Percentiles rank a stretch among this genome's conserved stretches.
Conservation (phyloP, 805 yeast species). For the Saccharomyces paradoxus region DNA sequence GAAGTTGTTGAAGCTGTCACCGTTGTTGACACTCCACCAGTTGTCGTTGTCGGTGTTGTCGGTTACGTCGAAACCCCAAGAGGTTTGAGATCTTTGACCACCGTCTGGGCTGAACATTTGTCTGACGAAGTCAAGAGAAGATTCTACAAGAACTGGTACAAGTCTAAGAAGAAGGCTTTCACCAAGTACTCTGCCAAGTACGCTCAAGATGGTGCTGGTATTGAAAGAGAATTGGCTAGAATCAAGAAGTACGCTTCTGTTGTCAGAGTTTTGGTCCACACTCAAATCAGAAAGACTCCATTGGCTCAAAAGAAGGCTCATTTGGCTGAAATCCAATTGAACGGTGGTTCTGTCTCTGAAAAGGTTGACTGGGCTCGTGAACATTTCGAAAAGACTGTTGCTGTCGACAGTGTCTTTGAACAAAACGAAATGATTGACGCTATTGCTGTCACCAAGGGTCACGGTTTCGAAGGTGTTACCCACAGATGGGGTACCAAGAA, state of each 20-base stretch:
- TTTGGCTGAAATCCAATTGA: slow-evolving; percentile 98
- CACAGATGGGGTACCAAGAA: slow-evolving; percentile 99
- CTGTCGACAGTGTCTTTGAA: slow-evolving; percentile 93
- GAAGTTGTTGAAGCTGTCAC: slow-evolving; percentile 99
- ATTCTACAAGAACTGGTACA: slow-evolving; percentile 99
- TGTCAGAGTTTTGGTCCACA: slow-evolving; percentile 98
- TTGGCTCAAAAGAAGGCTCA: slow-evolving; percentile 99
- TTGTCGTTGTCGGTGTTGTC: slow-evolving; percentile 98
- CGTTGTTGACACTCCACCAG: slow-evolving; percentile 98
- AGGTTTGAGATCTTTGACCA: slow-evolving; percentile 98
- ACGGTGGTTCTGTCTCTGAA: slow-evolving; percentile 98
- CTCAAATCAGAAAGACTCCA: slow-evolving; percentile 99
- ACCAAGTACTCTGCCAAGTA: slow-evolving; percentile 99
- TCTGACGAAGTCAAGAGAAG: slow-evolving; percentile 99
- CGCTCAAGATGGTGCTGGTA: slow-evolving; percentile 80
- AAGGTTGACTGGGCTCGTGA: slow-evolving; percentile 98
- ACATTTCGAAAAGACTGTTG: slow-evolving; percentile 98
- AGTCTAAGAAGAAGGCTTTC: slow-evolving; percentile 99
- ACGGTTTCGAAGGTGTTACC: slow-evolving; percentile 99
- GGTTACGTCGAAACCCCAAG: slow-evolving; percentile 99
- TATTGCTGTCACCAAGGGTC: slow-evolving; percentile 99
- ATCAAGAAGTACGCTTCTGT: slow-evolving; percentile 96
- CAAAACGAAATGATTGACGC: slow-evolving; percentile 98
- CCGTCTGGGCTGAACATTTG: slow-evolving; percentile 99
- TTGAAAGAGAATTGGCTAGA: slow-evolving; percentile 96